Evolutionary conservation across 495 filamentous ascomycete species (phyloP).

Genomic region (Penicillium parvum): DNA sequence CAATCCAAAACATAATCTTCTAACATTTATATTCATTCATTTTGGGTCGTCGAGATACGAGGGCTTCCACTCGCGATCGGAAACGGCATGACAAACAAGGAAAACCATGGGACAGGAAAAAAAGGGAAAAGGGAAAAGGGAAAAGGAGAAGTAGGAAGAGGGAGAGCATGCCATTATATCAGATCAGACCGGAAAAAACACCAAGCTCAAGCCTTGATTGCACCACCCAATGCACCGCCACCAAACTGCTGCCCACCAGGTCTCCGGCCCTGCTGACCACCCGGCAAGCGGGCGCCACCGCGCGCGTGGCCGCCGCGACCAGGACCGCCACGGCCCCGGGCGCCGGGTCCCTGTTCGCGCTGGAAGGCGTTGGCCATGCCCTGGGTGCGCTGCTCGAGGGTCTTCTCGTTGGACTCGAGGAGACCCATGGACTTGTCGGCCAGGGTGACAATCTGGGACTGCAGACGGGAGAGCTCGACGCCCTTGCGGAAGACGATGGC

Average conservation of each 20-base stretch:
- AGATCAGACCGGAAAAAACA: constrained; percentile 22
- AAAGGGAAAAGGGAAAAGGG: constrained; percentile 5
- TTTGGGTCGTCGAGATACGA: constrained; percentile 21
- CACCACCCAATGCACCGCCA: constrained; percentile 59
- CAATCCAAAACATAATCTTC: constrained; percentile 8
- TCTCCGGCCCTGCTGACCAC: constrained; percentile 46
- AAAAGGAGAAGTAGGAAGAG: constrained; percentile 26
- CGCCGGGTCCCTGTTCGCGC: constrained; percentile 72
- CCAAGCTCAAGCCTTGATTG: constrained; percentile 55
- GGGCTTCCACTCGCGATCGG: constrained; percentile 15
- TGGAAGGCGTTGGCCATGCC: constrained; percentile 94
- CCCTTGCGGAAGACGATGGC: constrained; percentile 99
- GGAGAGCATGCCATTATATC: constrained; percentile 40
- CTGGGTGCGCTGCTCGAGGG: constrained; percentile 92
- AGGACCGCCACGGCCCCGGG: constrained; percentile 61
- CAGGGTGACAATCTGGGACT: constrained; percentile 89
- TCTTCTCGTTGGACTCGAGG: constrained; percentile 96
- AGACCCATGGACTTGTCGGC: constrained; percentile 93
- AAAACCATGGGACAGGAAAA: constrained; percentile 14
- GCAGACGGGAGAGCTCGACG: constrained; percentile 91
- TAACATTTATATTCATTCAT: constrained; percentile 30
- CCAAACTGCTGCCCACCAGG: constrained; percentile 59
- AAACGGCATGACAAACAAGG: constrained; percentile 21
- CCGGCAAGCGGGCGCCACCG: constrained; percentile 54
- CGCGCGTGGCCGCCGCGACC: constrained; percentile 64